Evolutionary conservation across 208 protist genomes (phyloP), one percentile per base, ranked within the genome.

Genomic region (Leishmania martiniquensis): DNA sequence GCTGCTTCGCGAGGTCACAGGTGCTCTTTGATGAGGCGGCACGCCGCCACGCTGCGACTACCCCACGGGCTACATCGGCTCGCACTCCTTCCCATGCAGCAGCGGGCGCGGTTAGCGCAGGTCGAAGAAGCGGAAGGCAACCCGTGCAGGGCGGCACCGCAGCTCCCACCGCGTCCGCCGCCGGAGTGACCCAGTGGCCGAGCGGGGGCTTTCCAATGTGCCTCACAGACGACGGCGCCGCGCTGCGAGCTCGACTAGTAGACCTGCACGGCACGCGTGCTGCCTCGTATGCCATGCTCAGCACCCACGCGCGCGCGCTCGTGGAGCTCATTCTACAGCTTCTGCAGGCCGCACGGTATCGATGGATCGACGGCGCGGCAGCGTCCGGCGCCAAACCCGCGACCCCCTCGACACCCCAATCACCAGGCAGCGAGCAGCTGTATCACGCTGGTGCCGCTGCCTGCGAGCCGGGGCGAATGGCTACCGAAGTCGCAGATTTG

Each of bases 321-420:
- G 87, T 86, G 12, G 67, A 81, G 54, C 85, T 94, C 54, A 29
- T 92, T 32, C 75, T 94, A 22, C 84, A 90, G 72, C 62, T 89
- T 12, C 69, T 94, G 71, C 88, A 94, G 54, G 87, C 77, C 4
- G 83, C 81, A n/a, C 79, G 78, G 39, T 82, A 60, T 25, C 81
- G 80, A 10, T 85, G 81, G 77, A 72, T 73, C 15, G 62, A 59
- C 39, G 37, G 49, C 10, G 71, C 62, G 72, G 44, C 12, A 44
- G 10, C 59, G 10, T 65, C 69, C 37, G 29, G 3, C 68, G 60
- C 17, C 4, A 68, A 13, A 37, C 42, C 71, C 13, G 78, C 29
- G 45, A 2, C 52, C 29, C 15, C 45, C 54, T 13, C 5, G 20
- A 12, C 45, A 59, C 10, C 44, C n/a, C 34, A 39, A 34, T 39